These are phyloP conservation scores for Vitis rotundifolia DNA, from an alignment of 164 flowering plant species.

Conservation along the genomic window DNA sequence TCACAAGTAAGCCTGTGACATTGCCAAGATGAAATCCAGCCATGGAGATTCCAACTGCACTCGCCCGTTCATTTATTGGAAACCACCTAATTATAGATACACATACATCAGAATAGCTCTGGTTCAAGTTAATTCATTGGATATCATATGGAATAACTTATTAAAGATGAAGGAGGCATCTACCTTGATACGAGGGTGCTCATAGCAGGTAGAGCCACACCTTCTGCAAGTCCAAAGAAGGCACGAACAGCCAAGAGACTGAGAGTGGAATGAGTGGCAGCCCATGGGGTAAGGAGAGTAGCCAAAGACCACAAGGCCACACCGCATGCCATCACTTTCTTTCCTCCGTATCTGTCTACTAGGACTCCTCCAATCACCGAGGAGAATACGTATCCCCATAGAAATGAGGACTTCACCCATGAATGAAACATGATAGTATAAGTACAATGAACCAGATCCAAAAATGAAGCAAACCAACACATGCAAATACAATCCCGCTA, in stretches of 20 bases:
- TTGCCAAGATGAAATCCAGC: constrained; percentile 96
- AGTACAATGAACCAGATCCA: neutral
- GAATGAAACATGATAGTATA: neutral
- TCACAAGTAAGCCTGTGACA: constrained; percentile 65
- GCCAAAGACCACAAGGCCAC: constrained; percentile 91
- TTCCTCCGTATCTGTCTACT: constrained; percentile 89
- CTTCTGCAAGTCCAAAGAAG: constrained; percentile 91
- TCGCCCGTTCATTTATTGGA: constrained; percentile 80
- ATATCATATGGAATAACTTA: neutral
- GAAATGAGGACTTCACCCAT: constrained; percentile 76
- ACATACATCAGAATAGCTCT: neutral
- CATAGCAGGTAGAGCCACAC: constrained; percentile 94
- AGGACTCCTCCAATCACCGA: constrained; percentile 84
- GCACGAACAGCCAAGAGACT: constrained; percentile 78
- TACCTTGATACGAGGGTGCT: constrained; percentile 79
- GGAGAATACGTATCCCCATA: constrained; percentile 94
- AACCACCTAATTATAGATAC: constrained; percentile 65
- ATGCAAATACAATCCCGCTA: too few species aligned
- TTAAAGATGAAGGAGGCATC: neutral
- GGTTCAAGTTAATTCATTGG: too few species aligned
- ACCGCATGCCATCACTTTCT: constrained; percentile 82
- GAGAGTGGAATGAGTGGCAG: constrained; percentile 76
- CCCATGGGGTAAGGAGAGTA: constrained; percentile 87
- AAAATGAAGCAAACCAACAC: too few species aligned
- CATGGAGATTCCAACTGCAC: constrained; percentile 93